phyloP scores from a whole-genome alignment of 495 filamentous ascomycete genomes.

The Daldinia loculata region DNA sequence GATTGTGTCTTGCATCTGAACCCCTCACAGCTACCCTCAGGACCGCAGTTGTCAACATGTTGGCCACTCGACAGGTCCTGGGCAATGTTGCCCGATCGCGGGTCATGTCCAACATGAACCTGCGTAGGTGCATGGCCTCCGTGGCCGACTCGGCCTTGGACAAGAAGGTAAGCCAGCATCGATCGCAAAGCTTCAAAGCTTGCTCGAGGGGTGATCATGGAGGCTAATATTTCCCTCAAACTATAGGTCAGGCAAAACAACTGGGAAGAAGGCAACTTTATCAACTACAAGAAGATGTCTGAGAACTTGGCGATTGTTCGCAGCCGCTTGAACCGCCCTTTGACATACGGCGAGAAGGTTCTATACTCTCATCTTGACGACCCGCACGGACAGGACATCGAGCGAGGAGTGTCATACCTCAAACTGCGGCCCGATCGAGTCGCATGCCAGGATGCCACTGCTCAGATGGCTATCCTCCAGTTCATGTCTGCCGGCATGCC shows the following conservation, averaged over 20 bases:
- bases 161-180: constrained; percentile 54
- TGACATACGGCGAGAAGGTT: constrained; percentile 98
- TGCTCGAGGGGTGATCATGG: constrained; percentile 8
- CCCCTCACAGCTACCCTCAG: constrained; percentile 40
- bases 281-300: constrained; percentile 90
- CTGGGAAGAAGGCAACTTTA: constrained; percentile 65
- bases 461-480: constrained; percentile 99
- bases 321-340: constrained; percentile 83
- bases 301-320: constrained; percentile 95
- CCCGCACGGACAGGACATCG: constrained; percentile 92
- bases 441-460: constrained; percentile 99
- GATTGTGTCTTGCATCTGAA: constrained; percentile 31
- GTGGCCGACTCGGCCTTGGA: constrained; percentile 62
- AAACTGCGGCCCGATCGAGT: constrained; percentile 97
- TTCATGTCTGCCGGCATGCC: constrained; percentile 99
- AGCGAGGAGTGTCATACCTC: constrained; percentile 94
- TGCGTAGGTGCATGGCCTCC: constrained; percentile 63
- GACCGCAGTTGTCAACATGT: constrained; percentile 56
- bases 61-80: constrained; percentile 64
- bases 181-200: constrained; percentile 12
- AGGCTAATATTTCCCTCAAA: constrained; percentile 46
- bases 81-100: constrained; percentile 60
- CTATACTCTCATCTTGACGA: constrained; percentile 99
- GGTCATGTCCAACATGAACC: constrained; percentile 56
- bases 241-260: constrained; percentile 63